Evolutionary conservation across 1,284 basidiomycete species (phyloP), one percentile per base, ranked within the genome.

Genomic region (Boletellus deceptivus): DNA sequence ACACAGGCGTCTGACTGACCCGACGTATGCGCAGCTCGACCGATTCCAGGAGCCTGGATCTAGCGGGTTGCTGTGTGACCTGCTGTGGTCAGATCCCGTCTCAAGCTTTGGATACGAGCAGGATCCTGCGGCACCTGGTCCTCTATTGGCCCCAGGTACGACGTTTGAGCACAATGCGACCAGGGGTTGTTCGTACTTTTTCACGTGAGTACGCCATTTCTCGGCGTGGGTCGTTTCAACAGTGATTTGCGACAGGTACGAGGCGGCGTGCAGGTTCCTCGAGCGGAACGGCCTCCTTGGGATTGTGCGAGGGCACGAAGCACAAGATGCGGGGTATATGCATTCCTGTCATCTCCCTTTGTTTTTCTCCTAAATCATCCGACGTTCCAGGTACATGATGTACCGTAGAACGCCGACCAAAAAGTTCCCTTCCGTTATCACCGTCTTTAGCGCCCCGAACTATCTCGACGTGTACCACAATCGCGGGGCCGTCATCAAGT

Each of bases 291-390:
- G 85, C 52, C 77, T 99, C 6, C 76, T 99, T 20, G 93, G 94
- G 13, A 88, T 99, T 60, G 96, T 99, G 59, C 86, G 97, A 48
- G 97, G 94, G 11, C 96, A 99, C 63, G 96, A 99, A 73, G 96
- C 95, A 1, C 96, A 99, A 71, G 95, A 98, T 70, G 91, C 93
- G 18, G 96, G 97, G 82, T 91, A 61, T 42, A 79, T 70, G 20
- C 11, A 6, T 8, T 25, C 29, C 9, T 13, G 17, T 43, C 16
- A 10, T 16, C 25, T 46, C 24, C 18, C 13, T 34, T 27, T 20
- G 2, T 24, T 6, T 25, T 45, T 36, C 17, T 33, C 35, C 37
- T 29, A n/a, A 76, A 1, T 42, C 49, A 35, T 46, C n/a, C 31
- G 7, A 17, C 10, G 17, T 36, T 29, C 37, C 59, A 91, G 89